Base-by-base conservation (phyloP, 2,329 filamentous ascomycete species). In the Xylaria sp. region DNA sequence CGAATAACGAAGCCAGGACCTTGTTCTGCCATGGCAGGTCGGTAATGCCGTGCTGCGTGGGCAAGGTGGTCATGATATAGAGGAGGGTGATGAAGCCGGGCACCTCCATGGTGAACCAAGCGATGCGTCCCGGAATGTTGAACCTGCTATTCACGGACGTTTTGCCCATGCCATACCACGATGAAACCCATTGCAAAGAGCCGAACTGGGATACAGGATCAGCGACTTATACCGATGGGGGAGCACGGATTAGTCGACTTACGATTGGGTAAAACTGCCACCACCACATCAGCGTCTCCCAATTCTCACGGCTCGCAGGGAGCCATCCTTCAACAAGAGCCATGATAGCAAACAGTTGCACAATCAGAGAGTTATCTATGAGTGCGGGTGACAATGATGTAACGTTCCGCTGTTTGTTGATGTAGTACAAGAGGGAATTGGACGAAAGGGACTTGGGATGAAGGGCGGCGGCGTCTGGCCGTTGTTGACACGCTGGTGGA, bases 141-240 rank as follows among this genome's bases (percentile, higher is more conserved):
- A 95, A 81, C 11, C 79, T 79, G 70, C 90, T 93, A 3, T 82
- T 73, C 17, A 87, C 83, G 3, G 92, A 96, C 2, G 93, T 97
- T 78, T 98, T 98, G 75, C 95, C 95, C 81, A 94, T 92, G 52
- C 91, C 91, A 75, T 97, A 95, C 84, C 87, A 97, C 57, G 86
- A 84, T n/a, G 83, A 79, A 58, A 88, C 61, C 89, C 90, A 96
- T 86, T 97, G 93, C 21, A 86, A 53, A 1, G 87, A 84, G 0
- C 88, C 88, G 65, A 92, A 72, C 92, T 96, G 63, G 6, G 47
- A 17, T 11, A 56, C 46, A 17, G 15, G n/a, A 29, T 65, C 54
- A 66, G 58, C 46, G 37, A 31, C 37, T 9, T 7, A 35, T 35
- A 38, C n/a, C 44, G 53, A 43, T 54, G 17, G 10, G 15, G 15